A percentile compares a stretch with the other conserved stretches of the same genome.
Conservation (phyloP, 108 stramenopile genomes). For the Cylindrotheca closterium region DNA sequence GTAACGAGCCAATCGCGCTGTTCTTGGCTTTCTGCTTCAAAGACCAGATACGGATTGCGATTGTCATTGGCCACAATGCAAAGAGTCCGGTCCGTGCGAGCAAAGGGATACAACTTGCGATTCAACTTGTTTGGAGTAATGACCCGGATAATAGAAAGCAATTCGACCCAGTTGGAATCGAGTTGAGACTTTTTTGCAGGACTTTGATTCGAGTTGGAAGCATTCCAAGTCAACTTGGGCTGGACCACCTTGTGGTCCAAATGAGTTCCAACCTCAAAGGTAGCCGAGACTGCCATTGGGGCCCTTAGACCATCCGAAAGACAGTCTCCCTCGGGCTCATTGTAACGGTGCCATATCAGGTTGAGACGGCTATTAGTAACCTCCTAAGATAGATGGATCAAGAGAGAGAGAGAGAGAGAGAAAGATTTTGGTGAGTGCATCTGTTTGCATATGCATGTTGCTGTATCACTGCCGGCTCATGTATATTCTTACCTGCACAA, state of each 20-base stretch:
- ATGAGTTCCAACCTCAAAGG: conserved; percentile 70
- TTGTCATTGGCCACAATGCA: conserved; percentile 34
- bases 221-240: conserved; percentile 74
- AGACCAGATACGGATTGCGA: conserved; percentile 23
- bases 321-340: neutral
- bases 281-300: conserved; percentile 28
- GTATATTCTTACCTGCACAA: conserved; percentile 19
- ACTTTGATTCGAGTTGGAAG: conserved; percentile 37
- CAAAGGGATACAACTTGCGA: conserved; percentile 37
- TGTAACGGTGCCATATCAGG: conserved; percentile 36
- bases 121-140: conserved; percentile 20
- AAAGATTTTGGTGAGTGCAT: neutral
- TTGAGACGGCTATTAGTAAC: conserved; percentile 25
- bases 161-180: conserved; percentile 25
- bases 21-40: conserved; percentile 21
- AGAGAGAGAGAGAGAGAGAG: neutral
- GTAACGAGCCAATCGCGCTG: conserved; percentile 32
- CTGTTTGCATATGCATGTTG: no score
- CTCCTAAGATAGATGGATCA: conserved; percentile 12
- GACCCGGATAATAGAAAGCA: conserved; percentile 39
- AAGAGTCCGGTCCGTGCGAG: conserved; percentile 24
- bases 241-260: conserved; percentile 58
- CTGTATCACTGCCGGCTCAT: no score
- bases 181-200: conserved; percentile 8
- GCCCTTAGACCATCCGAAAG: conserved; percentile 1